phyloP scores from a whole-genome alignment of 495 filamentous ascomycete genomes.

The Daldinia vernicosa region DNA sequence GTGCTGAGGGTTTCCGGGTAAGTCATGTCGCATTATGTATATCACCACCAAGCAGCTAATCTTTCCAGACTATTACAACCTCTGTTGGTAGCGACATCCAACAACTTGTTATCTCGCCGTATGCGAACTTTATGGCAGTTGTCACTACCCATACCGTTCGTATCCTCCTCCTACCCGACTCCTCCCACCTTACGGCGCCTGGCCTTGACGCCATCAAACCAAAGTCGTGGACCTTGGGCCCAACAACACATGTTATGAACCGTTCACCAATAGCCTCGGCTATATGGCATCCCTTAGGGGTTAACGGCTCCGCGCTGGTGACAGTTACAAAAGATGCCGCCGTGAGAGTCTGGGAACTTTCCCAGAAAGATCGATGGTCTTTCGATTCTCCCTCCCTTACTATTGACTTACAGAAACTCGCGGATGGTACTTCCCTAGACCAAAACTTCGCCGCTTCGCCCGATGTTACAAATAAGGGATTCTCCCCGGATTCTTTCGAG shows the following conservation, averaged over 20 bases:
- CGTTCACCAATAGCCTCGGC: constrained; percentile 78
- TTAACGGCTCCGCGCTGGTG: constrained; percentile 74
- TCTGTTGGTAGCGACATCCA: constrained; percentile 78
- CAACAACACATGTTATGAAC: constrained; percentile 86
- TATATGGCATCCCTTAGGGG: constrained; percentile 87
- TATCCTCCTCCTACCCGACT: constrained; percentile 79
- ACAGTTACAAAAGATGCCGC: constrained; percentile 86
- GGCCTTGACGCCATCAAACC: constrained; percentile 73
- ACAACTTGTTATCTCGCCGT: constrained; percentile 83
- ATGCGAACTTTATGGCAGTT: constrained; percentile 80
- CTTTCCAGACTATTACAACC: constrained; percentile 70
- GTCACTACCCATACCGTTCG: constrained; percentile 85
- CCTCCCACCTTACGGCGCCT: constrained; percentile 71
- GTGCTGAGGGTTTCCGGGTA: constrained; percentile 58
- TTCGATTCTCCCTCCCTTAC: constrained; percentile 83
- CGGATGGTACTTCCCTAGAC: constrained; percentile 77
- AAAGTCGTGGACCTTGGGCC: constrained; percentile 85
- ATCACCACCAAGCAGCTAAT: constrained; percentile 34
- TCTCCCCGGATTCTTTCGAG: constrained; percentile 83
- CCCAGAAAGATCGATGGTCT: constrained; percentile 78
- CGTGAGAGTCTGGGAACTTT: constrained; percentile 87
- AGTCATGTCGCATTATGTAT: constrained; percentile 35
- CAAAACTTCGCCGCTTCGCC: constrained; percentile 77
- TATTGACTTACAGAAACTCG: constrained; percentile 82
- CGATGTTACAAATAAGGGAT: constrained; percentile 76